phyloP scores from a whole-genome alignment of 257 asterid species.

The Vinca minor region DNA sequence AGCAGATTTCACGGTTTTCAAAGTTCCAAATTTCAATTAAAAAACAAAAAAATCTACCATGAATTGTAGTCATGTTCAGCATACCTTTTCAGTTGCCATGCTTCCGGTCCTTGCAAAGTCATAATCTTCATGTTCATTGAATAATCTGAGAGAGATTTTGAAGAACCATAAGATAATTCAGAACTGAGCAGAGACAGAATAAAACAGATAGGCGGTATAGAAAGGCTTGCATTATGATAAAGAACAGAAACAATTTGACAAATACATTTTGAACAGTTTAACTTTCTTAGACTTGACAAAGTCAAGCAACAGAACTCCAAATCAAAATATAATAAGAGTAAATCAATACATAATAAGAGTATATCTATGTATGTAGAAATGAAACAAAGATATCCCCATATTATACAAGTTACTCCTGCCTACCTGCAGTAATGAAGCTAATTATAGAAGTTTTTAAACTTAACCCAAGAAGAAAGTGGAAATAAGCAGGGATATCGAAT shows the following conservation, averaged over 20 bases:
- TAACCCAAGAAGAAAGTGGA: too few relatives aligned
- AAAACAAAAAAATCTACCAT: neutral
- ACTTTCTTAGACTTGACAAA: neutral
- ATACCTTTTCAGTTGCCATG: conserved; percentile 69
- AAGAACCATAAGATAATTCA: neutral
- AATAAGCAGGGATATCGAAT: neutral
- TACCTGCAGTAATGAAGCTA: too few relatives aligned
- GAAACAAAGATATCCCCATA: neutral
- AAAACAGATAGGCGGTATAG: neutral
- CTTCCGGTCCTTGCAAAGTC: conserved; percentile 93
- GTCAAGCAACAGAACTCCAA: neutral
- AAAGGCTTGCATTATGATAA: neutral
- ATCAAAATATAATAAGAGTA: too few relatives aligned
- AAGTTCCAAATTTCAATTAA: neutral
- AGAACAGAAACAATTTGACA: neutral
- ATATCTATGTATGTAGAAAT: too few relatives aligned
- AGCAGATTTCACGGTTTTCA: neutral
- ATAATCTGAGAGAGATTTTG: conserved; percentile 38
- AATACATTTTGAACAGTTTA: neutral
- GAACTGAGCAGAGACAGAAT: neutral
- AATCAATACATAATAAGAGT: too few relatives aligned
- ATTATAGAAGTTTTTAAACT: neutral
- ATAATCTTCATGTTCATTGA: conserved; percentile 64
- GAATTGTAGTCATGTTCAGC: neutral
- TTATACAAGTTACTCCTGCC: too few relatives aligned